A percentile compares a stretch with the other conserved stretches of the same genome.
These are phyloP conservation scores for Spathaspora hagerdaliae DNA, from an alignment of 805 yeast genomes.

Conservation along the genomic window DNA sequence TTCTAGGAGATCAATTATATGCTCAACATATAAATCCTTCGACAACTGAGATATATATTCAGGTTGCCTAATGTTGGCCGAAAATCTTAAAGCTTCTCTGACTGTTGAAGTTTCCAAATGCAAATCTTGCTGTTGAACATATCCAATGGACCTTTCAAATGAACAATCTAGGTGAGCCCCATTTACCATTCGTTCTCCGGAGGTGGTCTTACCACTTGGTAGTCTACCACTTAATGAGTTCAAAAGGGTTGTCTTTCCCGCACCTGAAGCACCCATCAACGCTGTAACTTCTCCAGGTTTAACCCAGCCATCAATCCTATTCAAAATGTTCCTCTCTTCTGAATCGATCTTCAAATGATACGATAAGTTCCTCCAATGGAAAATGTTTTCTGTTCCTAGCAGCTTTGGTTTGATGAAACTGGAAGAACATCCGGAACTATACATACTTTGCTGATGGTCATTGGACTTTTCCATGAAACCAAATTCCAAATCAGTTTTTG, in stretches of 20 bases:
- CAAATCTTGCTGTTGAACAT: slow-evolving; percentile 32
- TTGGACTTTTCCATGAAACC: neutral
- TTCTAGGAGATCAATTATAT: slow-evolving; percentile 60
- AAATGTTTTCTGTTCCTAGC: slow-evolving; percentile 34
- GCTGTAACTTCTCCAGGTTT: slow-evolving; percentile 81
- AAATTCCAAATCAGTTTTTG: slow-evolving; percentile 5
- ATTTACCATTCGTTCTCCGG: slow-evolving; percentile 60
- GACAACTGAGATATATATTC: slow-evolving; percentile 37
- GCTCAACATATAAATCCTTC: slow-evolving; percentile 65
- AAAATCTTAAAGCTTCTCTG: slow-evolving; percentile 61
- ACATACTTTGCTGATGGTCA: neutral
- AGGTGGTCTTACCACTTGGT: slow-evolving; percentile 65
- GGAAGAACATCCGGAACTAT: neutral
- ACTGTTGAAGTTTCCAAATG: slow-evolving; percentile 30
- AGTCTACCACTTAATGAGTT: slow-evolving; percentile 72
- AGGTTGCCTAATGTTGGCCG: slow-evolving; percentile 73
- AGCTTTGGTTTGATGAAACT: neutral
- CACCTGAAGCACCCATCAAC: slow-evolving; percentile 84
- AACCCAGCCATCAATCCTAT: slow-evolving; percentile 57
- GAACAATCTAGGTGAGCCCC: slow-evolving; percentile 61
- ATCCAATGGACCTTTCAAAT: slow-evolving; percentile 31
- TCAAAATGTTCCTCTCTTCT: slow-evolving; percentile 37
- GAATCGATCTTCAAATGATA: slow-evolving; percentile 64
- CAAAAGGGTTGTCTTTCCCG: slow-evolving; percentile 77
- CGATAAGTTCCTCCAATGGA: slow-evolving; percentile 75